phyloP scores from a whole-genome alignment of 345 rosid genomes.

The Brassica carinata region DNA sequence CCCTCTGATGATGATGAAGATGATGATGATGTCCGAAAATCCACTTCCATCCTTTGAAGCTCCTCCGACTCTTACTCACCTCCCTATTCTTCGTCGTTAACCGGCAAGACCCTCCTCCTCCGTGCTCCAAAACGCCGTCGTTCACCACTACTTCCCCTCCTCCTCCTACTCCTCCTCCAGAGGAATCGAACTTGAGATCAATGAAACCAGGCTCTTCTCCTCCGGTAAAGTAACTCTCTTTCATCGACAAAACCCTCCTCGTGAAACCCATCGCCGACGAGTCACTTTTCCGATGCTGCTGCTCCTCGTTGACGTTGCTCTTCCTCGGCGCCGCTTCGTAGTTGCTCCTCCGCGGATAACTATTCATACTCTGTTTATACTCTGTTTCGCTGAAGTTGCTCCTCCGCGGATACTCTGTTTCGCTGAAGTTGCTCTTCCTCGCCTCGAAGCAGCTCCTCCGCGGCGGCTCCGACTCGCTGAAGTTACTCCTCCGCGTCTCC shows the following conservation, averaged over 20 bases:
- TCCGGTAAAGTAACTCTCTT: conserved; percentile 69
- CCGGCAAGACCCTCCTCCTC: conserved; percentile 66
- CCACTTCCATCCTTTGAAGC: conserved; percentile 97
- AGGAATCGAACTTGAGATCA: conserved; percentile 80
- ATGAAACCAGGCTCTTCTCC: conserved; percentile 86
- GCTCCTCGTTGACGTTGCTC: conserved; percentile 34
- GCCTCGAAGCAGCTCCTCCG: conserved; percentile 70
- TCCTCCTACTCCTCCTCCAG: conserved; percentile 48
- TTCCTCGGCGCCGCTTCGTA: conserved; percentile 54
- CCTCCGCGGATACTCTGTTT: conserved; percentile 50
- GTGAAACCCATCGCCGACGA: conserved; percentile 39
- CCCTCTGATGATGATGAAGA: conserved; percentile 23
- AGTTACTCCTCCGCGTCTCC: conserved; percentile 71
- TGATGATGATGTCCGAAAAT: conserved; percentile 68
- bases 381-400: conserved; percentile 48
- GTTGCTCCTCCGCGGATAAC: conserved; percentile 46
- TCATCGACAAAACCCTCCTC: conserved; percentile 71
- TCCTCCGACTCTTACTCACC: conserved; percentile 72
- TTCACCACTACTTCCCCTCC: conserved; percentile 45
- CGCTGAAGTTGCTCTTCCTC: conserved; percentile 62
- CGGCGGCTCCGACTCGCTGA: conserved; percentile 53
- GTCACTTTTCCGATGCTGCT: conserved; percentile 39
- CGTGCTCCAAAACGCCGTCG: conserved; percentile 42
- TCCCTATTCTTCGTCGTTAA: conserved; percentile 62
- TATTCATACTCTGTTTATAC: conserved; percentile 41